Base-by-base conservation (phyloP, 495 filamentous ascomycete genomes). In the Cenococcum geophilum region DNA sequence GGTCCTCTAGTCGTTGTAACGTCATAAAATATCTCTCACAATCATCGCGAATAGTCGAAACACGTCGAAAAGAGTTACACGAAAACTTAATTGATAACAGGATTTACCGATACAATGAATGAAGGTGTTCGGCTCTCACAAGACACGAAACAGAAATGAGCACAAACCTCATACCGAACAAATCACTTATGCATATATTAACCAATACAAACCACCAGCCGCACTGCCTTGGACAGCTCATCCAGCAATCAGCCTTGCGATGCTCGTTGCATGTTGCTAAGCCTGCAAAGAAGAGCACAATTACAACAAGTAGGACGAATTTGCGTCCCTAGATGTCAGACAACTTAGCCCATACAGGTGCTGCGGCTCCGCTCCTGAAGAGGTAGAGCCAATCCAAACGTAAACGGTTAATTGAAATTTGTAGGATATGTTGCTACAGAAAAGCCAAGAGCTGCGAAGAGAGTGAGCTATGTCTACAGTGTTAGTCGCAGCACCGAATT, bases 281-380 rank as follows among this genome's bases (percentile, higher is more conserved):
- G 3, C 86, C 89, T 9, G 89, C 70, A 64, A 92, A 83, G 76
- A 96, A 96, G 23, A 89, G 71, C 23, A 77, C 73, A 42, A 86
- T 89, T 37, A 89, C 88, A 1, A 85, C 56, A 8, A 96, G 75
- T 48, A 95, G 76, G 53, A 92, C 85, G 1, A 81, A 83, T 69
- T 95, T 96, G 22, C 91, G 82, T 0, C 91, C 91, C 79, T 83
- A 95, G 58, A 96, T 92, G 68, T 95, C 91, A 65, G 82, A 86
- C 40, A 91, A 72, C 70, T 91, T 91, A 18, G 87, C 89, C 88
- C 89, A 92, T 57, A 84, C 76, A 0, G 88, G 88, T 23, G 83
- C 83, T 27, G 82, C 81, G 4, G 88, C 82, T 1, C 85, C 79
- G 70, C 82, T 85, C n/a, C 84, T 85, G 9, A 93, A 79, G 0